Percentiles rank a stretch among this genome's conserved stretches.
Evolutionary conservation across 176 grass and related monocot genomes (phyloP).

Genomic region (Aechmea fasciata): DNA sequence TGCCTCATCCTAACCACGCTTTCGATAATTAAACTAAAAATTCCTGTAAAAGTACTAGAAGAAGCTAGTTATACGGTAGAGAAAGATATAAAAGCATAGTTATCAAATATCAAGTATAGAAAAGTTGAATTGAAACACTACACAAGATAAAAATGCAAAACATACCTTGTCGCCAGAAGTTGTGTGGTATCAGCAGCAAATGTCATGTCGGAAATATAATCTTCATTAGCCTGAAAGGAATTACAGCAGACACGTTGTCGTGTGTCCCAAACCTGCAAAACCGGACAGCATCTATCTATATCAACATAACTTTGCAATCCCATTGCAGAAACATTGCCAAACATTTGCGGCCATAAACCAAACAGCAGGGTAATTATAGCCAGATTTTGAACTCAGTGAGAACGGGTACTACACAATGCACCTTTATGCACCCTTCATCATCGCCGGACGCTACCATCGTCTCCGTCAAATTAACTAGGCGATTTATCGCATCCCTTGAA

Average conservation of each 20-base stretch:
- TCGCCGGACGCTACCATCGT: conserved; percentile 73
- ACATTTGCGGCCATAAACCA: background rate
- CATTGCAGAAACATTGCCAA: no score
- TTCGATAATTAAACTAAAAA: no score
- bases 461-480: conserved; percentile 82
- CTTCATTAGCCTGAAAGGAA: conserved; percentile 79
- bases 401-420: conserved; percentile 19
- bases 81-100: background rate
- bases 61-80: no score
- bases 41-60: no score
- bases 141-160: background rate
- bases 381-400: conserved; percentile 1
- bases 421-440: conserved; percentile 93
- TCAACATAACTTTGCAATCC: conserved; percentile 7
- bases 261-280: conserved; percentile 85
- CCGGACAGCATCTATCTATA: background rate
- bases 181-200: conserved; percentile 63
- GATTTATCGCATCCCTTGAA: conserved; percentile 59
- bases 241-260: conserved; percentile 67
- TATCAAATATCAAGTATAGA: background rate
- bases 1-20: no score
- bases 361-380: background rate
- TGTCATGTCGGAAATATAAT: conserved; percentile 86
- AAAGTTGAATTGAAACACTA: conserved; percentile 4
- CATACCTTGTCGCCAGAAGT: conserved; percentile 79